Conservation (phyloP, 495 filamentous ascomycete species). For the Trichoderma erinaceum region DNA sequence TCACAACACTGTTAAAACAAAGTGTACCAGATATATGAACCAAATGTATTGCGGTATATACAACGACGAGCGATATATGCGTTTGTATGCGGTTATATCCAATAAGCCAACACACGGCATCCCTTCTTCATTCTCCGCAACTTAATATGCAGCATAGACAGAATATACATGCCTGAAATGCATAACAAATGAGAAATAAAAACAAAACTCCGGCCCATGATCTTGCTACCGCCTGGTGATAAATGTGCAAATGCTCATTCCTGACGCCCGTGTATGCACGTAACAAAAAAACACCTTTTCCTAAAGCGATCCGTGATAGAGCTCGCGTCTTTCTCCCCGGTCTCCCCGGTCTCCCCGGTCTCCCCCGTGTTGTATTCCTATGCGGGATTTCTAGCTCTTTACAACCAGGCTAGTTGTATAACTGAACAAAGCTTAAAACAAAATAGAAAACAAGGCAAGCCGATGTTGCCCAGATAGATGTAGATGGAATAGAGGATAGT, state of each 20-base stretch:
- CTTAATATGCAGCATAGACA: neutral
- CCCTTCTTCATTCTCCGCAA: neutral
- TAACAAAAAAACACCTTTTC: slow-evolving; percentile 28
- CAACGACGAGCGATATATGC: neutral
- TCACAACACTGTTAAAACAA: neutral
- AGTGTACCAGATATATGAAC: neutral
- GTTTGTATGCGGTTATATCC: neutral
- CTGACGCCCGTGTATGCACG: slow-evolving; percentile 31
- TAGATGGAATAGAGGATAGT: too few relatives aligned
- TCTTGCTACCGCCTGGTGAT: neutral
- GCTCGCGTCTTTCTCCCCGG: neutral
- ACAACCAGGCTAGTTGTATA: neutral
- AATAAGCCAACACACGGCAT: neutral
- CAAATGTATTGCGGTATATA: neutral
- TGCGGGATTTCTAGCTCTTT: neutral
- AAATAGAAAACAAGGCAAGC: neutral
- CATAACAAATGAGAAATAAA: neutral
- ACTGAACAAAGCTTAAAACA: neutral
- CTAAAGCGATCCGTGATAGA: slow-evolving; percentile 26
- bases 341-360: neutral
- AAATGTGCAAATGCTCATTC: slow-evolving; percentile 5
- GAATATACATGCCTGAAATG: slow-evolving; percentile 7
- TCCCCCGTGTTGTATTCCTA: neutral
- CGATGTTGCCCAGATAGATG: neutral
- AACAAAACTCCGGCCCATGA: slow-evolving; percentile 17